Evolutionary conservation across 1,284 basidiomycete species (phyloP).

Genomic region (Cryptococcus sp.): DNA sequence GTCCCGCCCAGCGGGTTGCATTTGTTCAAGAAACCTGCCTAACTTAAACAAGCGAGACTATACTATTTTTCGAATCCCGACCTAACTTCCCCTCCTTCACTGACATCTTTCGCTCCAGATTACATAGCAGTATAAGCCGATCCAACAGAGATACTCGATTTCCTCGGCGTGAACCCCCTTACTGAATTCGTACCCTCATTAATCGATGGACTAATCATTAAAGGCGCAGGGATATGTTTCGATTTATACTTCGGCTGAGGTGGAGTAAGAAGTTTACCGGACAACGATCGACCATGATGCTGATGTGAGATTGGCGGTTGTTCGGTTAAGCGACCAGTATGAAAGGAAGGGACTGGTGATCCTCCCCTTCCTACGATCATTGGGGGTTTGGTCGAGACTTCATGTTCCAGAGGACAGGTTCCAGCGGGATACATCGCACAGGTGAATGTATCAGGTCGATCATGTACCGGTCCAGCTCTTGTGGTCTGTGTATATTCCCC

Average conservation of each 20-base stretch:
- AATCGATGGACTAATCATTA: neutral
- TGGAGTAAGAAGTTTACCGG: too few species aligned
- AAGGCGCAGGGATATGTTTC: neutral
- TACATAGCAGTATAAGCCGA: too few species aligned
- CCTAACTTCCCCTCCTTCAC: too few species aligned
- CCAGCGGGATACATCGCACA: neutral
- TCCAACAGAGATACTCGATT: too few species aligned
- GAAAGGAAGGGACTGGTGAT: neutral
- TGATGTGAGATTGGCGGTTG: neutral
- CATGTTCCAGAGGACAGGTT: neutral
- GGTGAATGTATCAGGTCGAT: neutral
- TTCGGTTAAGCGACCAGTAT: neutral
- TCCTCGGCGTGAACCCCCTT: neutral
- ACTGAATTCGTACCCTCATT: neutral
- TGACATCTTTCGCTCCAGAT: too few species aligned
- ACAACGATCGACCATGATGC: too few species aligned
- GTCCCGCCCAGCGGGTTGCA: too few species aligned
- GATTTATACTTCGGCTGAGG: neutral
- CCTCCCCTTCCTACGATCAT: neutral
- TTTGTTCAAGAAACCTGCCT: too few species aligned
- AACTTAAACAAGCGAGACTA: too few species aligned
- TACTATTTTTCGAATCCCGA: too few species aligned
- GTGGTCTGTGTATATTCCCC: neutral
- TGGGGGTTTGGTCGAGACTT: neutral
- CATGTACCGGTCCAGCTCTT: neutral